A percentile compares a stretch with the other conserved stretches of the same genome.
These are phyloP conservation scores for Colletotrichum musicola DNA, from an alignment of 2,329 filamentous ascomycete genomes.

Conservation along the genomic window DNA sequence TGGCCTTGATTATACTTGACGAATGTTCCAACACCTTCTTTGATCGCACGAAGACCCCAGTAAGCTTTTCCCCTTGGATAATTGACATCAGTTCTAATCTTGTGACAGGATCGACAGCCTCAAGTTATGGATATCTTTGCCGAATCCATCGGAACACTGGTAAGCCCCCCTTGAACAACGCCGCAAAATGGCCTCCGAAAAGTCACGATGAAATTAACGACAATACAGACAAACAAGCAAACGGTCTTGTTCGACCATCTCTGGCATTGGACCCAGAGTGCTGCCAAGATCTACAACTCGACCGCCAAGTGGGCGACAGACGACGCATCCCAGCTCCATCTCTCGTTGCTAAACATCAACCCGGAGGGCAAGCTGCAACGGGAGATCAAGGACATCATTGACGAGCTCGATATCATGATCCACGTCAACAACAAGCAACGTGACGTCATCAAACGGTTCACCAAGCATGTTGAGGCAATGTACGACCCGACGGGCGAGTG, in stretches of 20 bases:
- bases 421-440: slow-evolving; percentile 53
- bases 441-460: slow-evolving; percentile 47
- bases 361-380: slow-evolving; percentile 56
- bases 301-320: slow-evolving; percentile 37
- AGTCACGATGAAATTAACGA: not conserved
- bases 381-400: slow-evolving; percentile 61
- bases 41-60: slow-evolving; percentile 48
- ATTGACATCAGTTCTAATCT: not conserved
- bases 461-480: slow-evolving; percentile 39
- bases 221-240: slow-evolving; percentile 51
- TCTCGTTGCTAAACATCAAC: slow-evolving; percentile 55
- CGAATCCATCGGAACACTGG: slow-evolving; percentile 55
- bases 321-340: slow-evolving; percentile 44
- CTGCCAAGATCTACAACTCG: slow-evolving; percentile 40
- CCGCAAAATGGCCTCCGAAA: no score
- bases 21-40: slow-evolving; percentile 57
- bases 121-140: slow-evolving; percentile 57
- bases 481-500: not conserved
- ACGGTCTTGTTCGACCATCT: slow-evolving; percentile 53
- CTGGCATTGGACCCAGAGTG: slow-evolving; percentile 43
- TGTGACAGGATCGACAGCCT: slow-evolving; percentile 45
- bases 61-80: not conserved
- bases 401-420: slow-evolving; percentile 62
- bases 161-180: slow-evolving; percentile 42
- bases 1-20: slow-evolving; percentile 57